Conservation (phyloP, 2,329 filamentous ascomycete genomes). For the Sarocladiaceae sp. region DNA sequence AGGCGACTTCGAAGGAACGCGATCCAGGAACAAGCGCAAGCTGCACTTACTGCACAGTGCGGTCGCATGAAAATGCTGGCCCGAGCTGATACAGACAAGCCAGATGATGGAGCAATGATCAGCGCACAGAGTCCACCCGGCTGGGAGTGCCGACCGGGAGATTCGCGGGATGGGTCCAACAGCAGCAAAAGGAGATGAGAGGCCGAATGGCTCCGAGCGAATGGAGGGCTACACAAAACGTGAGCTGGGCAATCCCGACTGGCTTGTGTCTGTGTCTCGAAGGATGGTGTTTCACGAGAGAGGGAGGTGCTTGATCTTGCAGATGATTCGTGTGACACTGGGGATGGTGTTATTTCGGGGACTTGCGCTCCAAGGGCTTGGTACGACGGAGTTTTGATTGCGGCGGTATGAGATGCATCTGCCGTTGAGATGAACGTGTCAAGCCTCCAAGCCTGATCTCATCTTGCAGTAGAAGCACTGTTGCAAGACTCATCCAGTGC, state of each 20-base stretch:
- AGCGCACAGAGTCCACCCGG: background rate
- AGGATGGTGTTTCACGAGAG: background rate
- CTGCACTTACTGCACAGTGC: background rate
- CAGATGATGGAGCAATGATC: conserved; percentile 10
- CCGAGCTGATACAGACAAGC: no score
- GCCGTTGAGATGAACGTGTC: no score
- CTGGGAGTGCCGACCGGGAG: background rate
- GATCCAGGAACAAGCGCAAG: background rate
- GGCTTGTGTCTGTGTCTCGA: background rate
- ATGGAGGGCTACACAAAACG: background rate
- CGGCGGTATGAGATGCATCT: no score
- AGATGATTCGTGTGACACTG: conserved; percentile 3
- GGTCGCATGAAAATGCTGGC: background rate
- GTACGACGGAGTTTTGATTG: no score
- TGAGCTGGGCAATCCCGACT: background rate
- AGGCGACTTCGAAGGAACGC: background rate
- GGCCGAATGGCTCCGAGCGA: conserved; percentile 6
- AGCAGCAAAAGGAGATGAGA: background rate
- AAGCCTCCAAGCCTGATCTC: no score
- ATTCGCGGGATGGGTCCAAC: background rate
- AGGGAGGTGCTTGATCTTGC: background rate
- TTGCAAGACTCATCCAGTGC: background rate
- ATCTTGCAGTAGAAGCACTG: no score
- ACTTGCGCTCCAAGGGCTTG: no score
- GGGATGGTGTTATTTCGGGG: background rate